Evolutionary conservation across 108 stramenopile genomes (phyloP), one percentile per base, ranked within the genome.

Genomic region (Cyclotella choctawhatcheeana): DNA sequence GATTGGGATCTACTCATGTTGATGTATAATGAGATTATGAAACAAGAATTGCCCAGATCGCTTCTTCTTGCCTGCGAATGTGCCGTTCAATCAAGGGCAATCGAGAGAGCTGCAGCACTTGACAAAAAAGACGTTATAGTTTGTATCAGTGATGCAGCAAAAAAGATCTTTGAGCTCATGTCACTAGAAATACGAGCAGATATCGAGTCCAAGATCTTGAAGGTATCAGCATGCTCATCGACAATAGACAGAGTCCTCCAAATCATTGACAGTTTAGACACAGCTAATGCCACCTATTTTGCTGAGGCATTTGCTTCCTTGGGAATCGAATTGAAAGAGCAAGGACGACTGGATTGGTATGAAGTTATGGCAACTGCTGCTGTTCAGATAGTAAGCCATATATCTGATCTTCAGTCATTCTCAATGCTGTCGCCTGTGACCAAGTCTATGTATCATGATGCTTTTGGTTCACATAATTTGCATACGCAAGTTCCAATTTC

Each of bases 31-130:
- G 88, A 90, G 64, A 73, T 94, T 63, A 63, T 56, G 13, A 68
- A 69, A 26, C 58, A 67, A 1, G 69, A 84, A 44, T 32, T 92
- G 32, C 91, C 89, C 7, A 74, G 93, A 43, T 86, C 88, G 18
- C 59, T 90, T 25, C 75, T 94, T 2, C 70, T 85, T 54, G 86
- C 84, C 20, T 83, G 81, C 12, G 91, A 94, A 51, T 85, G 78
- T 64, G 80, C 83, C 44, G 45, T 73, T 31, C 51, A 79, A 26
- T 79, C 71, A 29, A 68, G 62, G 31, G 67, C 71, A 21, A 21
- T 73, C 25, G 66, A 72, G 30, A 26, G 51, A 33, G 78, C 67
- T 18, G 61, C 60, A 30, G 61, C 67, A 18, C 30, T 51, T 48
- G 29, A 64, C 17, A 50, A 67, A 53, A 10, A 14, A 21, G 71